Conservation (phyloP, 2,329 filamentous ascomycete genomes). For the Rugonectria rugulosa region DNA sequence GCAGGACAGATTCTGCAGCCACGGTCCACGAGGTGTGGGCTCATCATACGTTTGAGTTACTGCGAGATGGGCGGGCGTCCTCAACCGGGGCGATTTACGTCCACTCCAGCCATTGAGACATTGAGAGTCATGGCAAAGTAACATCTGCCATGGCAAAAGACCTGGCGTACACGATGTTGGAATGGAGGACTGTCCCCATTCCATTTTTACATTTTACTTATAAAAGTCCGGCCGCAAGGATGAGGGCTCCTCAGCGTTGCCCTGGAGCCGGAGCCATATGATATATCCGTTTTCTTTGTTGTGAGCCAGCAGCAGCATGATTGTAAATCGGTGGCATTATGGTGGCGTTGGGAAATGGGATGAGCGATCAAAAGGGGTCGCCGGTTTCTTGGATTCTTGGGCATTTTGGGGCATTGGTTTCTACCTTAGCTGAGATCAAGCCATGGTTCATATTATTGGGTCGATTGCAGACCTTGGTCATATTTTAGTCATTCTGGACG, state of each 20-base stretch:
- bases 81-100: constrained; percentile 21
- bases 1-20: constrained; percentile 44
- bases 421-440: too few species aligned
- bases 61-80: constrained; percentile 23
- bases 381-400: constrained; percentile 1
- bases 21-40: constrained; percentile 33
- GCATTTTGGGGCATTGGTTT: constrained; percentile 1
- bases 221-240: too few species aligned
- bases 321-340: constrained; percentile 29
- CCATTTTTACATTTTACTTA: background rate
- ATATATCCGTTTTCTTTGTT: constrained; percentile 31
- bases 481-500: constrained; percentile 6
- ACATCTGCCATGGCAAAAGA: constrained; percentile 4
- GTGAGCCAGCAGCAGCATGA: constrained; percentile 22
- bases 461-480: too few species aligned
- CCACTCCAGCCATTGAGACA: constrained; percentile 1
- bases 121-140: background rate
- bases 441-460: too few species aligned
- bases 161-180: background rate
- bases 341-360: constrained; percentile 31
- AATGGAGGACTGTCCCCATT: background rate
- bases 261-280: constrained; percentile 24
- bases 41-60: constrained; percentile 43
- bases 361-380: constrained; percentile 1
- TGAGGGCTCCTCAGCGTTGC: too few species aligned